phyloP scores from a whole-genome alignment of 176 grass and related monocot species.

The Echinochloa phyllopogon region DNA sequence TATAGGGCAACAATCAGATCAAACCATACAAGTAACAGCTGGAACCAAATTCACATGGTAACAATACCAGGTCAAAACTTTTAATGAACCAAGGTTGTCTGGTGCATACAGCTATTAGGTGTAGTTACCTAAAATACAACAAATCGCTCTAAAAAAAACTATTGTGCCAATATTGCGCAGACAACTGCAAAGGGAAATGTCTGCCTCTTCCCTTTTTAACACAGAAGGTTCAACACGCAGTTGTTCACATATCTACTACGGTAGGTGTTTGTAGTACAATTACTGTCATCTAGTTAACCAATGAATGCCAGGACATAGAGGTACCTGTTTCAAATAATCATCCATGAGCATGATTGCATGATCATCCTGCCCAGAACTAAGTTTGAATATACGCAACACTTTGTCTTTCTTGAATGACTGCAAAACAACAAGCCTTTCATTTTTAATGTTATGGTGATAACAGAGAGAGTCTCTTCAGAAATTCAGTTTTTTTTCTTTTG shows the following conservation, averaged over 20 bases:
- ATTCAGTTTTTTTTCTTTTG: not conserved
- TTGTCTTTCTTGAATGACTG: conserved; percentile 79
- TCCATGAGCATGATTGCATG: conserved; percentile 93
- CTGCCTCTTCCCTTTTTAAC: not conserved
- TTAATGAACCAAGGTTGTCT: not conserved
- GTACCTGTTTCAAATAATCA: conserved; percentile 88
- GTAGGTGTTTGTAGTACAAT: not conserved
- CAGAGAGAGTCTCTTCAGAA: not conserved
- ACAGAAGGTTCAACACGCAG: not conserved
- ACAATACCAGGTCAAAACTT: conserved; percentile 3
- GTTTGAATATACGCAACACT: conserved; percentile 75
- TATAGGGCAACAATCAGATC: not conserved
- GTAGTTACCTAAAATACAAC: not conserved
- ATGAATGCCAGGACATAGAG: not conserved
- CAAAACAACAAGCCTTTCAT: conserved; percentile 25
- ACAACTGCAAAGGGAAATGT: not conserved
- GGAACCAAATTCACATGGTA: not conserved
- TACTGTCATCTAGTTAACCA: conserved; percentile 30
- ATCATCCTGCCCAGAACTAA: conserved; percentile 86
- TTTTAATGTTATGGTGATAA: not conserved
- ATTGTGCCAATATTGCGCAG: not conserved
- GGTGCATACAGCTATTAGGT: not conserved
- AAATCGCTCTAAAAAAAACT: not conserved
- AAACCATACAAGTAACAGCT: not conserved
- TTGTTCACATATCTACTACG: not conserved